Evolutionary conservation across 164 flowering plant genomes (phyloP).

Genomic region (Tetracentron sinense): DNA sequence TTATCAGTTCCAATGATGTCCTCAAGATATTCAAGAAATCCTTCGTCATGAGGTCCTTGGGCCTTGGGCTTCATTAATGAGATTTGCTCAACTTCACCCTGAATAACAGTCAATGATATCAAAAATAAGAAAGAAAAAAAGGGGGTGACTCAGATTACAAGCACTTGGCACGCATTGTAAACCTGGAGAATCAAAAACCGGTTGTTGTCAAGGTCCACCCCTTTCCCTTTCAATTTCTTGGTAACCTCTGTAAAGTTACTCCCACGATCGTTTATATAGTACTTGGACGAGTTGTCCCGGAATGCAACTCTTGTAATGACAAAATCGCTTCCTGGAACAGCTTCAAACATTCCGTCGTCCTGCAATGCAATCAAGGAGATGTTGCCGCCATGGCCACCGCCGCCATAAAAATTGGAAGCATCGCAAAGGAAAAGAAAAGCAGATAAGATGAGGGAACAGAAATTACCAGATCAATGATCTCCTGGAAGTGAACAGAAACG

Average conservation of each 20-base stretch:
- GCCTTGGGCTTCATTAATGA: slow-evolving; percentile 97
- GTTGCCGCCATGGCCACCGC: neutral
- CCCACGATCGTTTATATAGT: slow-evolving; percentile 69
- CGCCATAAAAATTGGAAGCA: no score
- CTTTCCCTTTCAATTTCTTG: slow-evolving; percentile 81
- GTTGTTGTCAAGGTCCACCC: no score
- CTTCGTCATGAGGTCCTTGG: slow-evolving; percentile 97
- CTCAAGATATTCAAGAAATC: slow-evolving; percentile 97
- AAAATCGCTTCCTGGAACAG: slow-evolving; percentile 83
- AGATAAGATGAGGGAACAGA: neutral
- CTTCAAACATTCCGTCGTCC: slow-evolving; percentile 86
- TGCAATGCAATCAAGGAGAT: slow-evolving; percentile 11
- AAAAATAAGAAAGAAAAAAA: neutral
- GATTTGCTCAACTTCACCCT: slow-evolving; percentile 99
- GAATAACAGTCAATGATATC: neutral
- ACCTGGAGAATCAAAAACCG: slow-evolving; percentile 99
- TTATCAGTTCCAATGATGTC: slow-evolving; percentile 95
- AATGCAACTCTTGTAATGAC: slow-evolving; percentile 78
- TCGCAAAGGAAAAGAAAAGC: neutral
- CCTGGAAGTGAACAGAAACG: slow-evolving; percentile 94
- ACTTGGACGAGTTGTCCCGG: slow-evolving; percentile 85
- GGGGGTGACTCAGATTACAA: slow-evolving; percentile 3
- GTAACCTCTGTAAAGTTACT: slow-evolving; percentile 97
- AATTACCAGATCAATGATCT: slow-evolving; percentile 80
- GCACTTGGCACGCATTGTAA: neutral